Evolutionary conservation across 306 rosid species (phyloP).

Genomic region (Psophocarpus tetragonolobus): DNA sequence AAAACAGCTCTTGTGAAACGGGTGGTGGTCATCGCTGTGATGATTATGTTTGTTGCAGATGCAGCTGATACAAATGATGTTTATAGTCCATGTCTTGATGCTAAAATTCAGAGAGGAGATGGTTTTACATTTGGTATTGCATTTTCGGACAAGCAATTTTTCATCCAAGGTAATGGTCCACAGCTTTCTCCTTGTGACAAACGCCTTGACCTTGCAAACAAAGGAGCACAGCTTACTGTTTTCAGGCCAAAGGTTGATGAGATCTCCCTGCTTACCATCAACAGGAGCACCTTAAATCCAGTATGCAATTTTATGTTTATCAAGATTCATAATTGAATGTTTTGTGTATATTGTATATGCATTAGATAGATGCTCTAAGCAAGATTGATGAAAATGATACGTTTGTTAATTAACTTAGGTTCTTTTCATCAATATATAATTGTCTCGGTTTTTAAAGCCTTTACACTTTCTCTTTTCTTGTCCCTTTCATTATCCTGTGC

Average conservation of each 20-base stretch:
- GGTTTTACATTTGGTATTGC: slow-evolving; percentile 85
- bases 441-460: background rate
- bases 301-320: slow-evolving; percentile 36
- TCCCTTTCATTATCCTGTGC: background rate
- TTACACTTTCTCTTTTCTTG: background rate
- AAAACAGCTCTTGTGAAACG: background rate
- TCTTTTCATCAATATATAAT: no score
- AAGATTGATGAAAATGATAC: background rate
- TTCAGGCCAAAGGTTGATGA: slow-evolving; percentile 84
- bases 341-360: background rate
- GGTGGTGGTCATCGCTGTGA: slow-evolving; percentile 26
- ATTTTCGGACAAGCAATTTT: slow-evolving; percentile 56
- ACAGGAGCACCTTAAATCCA: slow-evolving; percentile 37
- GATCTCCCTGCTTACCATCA: slow-evolving; percentile 64
- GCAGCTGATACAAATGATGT: slow-evolving; percentile 63
- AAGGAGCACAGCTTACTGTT: slow-evolving; percentile 53
- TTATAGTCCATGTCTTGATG: slow-evolving; percentile 77
- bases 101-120: slow-evolving; percentile 63
- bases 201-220: slow-evolving; percentile 49
- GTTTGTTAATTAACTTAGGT: background rate
- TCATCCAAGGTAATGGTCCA: slow-evolving; percentile 50
- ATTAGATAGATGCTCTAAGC: background rate
- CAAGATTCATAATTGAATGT: background rate
- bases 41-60: slow-evolving; percentile 41
- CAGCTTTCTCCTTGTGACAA: slow-evolving; percentile 91